These are phyloP conservation scores for Trametes cingulata DNA, from an alignment of 768 basidiomycete genomes.

Conservation along the genomic window DNA sequence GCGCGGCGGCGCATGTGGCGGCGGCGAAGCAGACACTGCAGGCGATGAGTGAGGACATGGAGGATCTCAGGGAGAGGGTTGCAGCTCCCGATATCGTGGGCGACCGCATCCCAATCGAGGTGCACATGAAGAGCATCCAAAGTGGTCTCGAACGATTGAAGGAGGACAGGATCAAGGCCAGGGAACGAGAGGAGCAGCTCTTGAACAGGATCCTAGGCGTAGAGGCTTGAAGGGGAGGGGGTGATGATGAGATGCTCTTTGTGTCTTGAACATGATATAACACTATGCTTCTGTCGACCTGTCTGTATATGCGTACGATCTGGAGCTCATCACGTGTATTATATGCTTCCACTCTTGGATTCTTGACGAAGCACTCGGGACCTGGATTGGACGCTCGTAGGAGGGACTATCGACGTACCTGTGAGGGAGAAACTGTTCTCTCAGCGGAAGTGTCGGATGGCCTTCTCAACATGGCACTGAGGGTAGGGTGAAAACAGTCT, in stretches of 20 bases:
- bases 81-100: constrained; percentile 65
- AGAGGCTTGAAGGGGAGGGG: neutral
- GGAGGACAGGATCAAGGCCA: constrained; percentile 56
- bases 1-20: constrained; percentile 66
- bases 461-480: too few relatives aligned
- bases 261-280: neutral
- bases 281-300: neutral
- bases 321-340: too few relatives aligned
- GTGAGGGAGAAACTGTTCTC: too few relatives aligned
- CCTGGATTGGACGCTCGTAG: too few relatives aligned
- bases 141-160: constrained; percentile 61
- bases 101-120: constrained; percentile 63
- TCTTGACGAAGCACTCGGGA: too few relatives aligned
- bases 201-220: constrained; percentile 28
- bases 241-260: too few relatives aligned
- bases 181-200: constrained; percentile 43
- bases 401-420: too few relatives aligned
- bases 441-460: too few relatives aligned
- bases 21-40: constrained; percentile 62
- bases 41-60: constrained; percentile 71
- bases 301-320: too few relatives aligned
- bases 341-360: too few relatives aligned
- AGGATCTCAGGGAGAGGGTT: constrained; percentile 72
- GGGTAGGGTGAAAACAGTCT: too few relatives aligned
- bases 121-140: constrained; percentile 74